Evolutionary conservation across 2,329 filamentous ascomycete genomes (phyloP), one percentile per base, ranked within the genome.

Genomic region (Beauveria sp.): DNA sequence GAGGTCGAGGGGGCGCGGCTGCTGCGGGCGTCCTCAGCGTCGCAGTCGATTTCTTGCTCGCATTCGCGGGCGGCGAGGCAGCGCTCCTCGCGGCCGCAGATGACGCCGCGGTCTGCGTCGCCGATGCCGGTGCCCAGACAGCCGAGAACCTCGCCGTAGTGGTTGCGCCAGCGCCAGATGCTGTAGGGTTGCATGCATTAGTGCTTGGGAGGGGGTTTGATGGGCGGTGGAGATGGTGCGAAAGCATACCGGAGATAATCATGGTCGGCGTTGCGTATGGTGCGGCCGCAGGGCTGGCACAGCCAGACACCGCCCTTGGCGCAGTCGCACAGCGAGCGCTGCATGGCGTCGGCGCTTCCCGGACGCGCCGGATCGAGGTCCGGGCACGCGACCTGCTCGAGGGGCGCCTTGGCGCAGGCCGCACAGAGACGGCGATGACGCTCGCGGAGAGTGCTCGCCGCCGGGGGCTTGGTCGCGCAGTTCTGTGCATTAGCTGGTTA

Each of bases 81-180:
- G 42, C 80, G 73, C n/a, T 78, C 77, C 46, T 87, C 88, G n/a
- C 91, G 85, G 0, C 91, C 93, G 71, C 93, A 98, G 65, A 91
- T 87, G 16, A 97, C 91, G 34, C 92, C 93, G 67, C 93, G 88
- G 69, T 92, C 88, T 38, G 91, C 92, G 67, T 96, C 91, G 49
- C 92, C 91, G 34, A 96, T 91, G 5, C 93, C 93, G 0, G 90
- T 93, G 26, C 92, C 91, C 0, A 96, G 80, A 2, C 91, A 90
- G 22, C 86, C 87, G 3, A 93, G 88, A 0, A 91, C 86, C 66
- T 91, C 89, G 18, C 88, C 88, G 72, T 96, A 97, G 26, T 91
- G 86, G 46, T 85, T 90, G 56, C 93, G 87, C 93, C 93, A 97
- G 64, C 86, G 89, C 92, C 93, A 97, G 60, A 93, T 90, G 4